These are phyloP conservation scores for Talaromyces sp. DNA, from an alignment of 2,329 filamentous ascomycete genomes.

Conservation along the genomic window DNA sequence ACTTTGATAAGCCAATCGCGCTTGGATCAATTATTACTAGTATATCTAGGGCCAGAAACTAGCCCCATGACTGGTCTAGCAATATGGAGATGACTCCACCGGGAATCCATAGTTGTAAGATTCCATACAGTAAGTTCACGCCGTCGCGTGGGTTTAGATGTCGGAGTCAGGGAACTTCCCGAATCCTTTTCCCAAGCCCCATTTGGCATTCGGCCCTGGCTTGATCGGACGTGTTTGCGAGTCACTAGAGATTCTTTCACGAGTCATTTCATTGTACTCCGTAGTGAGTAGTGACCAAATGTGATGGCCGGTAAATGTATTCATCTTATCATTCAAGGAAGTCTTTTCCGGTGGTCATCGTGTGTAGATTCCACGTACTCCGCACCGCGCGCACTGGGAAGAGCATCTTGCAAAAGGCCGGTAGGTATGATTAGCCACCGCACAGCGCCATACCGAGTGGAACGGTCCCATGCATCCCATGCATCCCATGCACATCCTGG, in stretches of 20 bases:
- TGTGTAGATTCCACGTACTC: background rate
- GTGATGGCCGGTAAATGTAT: no score
- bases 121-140: constrained; percentile 3
- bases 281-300: no score
- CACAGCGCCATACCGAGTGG: background rate
- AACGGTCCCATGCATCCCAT: background rate
- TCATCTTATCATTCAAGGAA: background rate
- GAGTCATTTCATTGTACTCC: background rate
- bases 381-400: background rate
- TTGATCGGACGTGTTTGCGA: background rate
- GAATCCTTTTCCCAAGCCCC: background rate
- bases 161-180: background rate
- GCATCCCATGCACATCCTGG: background rate
- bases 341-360: background rate
- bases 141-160: background rate
- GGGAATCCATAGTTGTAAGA: background rate
- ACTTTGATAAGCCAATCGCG: constrained; percentile 8
- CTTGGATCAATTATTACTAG: constrained; percentile 1
- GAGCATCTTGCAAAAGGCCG: background rate
- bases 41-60: background rate
- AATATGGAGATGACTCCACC: background rate
- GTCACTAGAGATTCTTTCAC: background rate
- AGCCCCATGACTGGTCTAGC: background rate
- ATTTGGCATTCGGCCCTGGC: background rate
- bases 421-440: background rate